phyloP scores from a whole-genome alignment of 1,284 basidiomycete species.

The Heterobasidion parviporum region DNA sequence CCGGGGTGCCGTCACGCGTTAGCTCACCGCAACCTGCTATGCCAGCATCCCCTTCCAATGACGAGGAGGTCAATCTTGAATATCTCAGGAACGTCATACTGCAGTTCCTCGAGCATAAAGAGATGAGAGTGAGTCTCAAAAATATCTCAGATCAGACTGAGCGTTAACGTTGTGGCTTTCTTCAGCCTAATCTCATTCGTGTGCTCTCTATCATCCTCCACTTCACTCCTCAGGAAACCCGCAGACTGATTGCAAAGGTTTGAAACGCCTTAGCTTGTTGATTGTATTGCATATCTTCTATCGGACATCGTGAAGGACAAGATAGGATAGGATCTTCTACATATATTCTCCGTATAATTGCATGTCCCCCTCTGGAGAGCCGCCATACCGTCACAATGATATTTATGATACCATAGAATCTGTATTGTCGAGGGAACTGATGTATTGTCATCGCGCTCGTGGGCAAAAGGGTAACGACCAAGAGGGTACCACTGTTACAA shows the following conservation, averaged over 20 bases:
- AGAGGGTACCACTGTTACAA: too few relatives aligned
- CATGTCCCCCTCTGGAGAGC: neutral
- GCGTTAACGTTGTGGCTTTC: constrained; percentile 3
- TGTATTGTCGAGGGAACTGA: too few relatives aligned
- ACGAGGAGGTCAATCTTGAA: constrained; percentile 92
- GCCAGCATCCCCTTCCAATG: constrained; percentile 32
- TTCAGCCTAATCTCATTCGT: constrained; percentile 78
- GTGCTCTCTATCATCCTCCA: constrained; percentile 87
- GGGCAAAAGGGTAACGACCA: too few relatives aligned
- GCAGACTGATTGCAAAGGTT: constrained; percentile 43
- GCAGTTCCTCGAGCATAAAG: constrained; percentile 87
- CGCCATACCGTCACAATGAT: too few relatives aligned
- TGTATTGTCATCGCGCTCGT: too few relatives aligned
- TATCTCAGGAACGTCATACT: constrained; percentile 91
- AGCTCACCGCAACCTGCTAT: constrained; percentile 35
- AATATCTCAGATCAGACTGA: constrained; percentile 15
- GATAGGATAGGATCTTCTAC: neutral
- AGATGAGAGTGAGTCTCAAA: constrained; percentile 62
- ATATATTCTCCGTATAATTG: neutral
- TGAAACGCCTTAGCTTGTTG: constrained; percentile 1
- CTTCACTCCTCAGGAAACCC: constrained; percentile 90
- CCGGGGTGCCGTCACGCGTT: constrained; percentile 27
- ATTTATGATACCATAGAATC: too few relatives aligned
- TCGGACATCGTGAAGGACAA: neutral
- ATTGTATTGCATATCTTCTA: neutral